Evolutionary conservation across 306 rosid species (phyloP), one percentile per base, ranked within the genome.

Genomic region (Cicer pinnatifidum): DNA sequence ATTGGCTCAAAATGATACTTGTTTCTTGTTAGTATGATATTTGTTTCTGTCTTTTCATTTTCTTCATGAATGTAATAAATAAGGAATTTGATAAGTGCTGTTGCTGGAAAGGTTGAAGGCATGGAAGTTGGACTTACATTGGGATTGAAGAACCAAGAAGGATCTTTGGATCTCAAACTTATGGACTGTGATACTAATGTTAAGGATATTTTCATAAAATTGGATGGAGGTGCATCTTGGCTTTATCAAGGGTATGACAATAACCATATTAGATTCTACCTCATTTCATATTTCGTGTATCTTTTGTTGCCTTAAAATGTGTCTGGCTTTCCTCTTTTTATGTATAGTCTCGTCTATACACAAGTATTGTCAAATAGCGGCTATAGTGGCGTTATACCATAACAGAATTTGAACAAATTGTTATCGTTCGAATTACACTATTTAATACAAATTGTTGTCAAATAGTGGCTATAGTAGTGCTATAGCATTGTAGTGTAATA

Each of bases 171-270:
- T 78, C 87, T 91, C 75, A 78, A 84, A 66, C 90, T 91, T 38
- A 45, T 69, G 81, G 88, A 87, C 28, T 83, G 88, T 73, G 85
- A 90, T 50, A 89, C 94, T 79, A 51, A 76, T 58, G 91, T 94
- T 62, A 69, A 87, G 68, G 89, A 87, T 20, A 91, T 94, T 70
- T 87, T 89, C 77, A 88, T 91, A 76, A 85, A 83, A 71, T 77
- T 94, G 82, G 97, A 91, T 75, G 97, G 95, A 64, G 98, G 98
- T 83, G 90, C 97, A 58, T 94, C 98, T 60, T 91, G 97, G 97
- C 89, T 91, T 78, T 93, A 93, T 85, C 98, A 91, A 89, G 97
- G 98, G 98, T 93, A 90, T 41, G 76, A 50, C 16, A 59, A 50
- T 15, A 41, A 67, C 35, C 59, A 61, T 80, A 11, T n/a, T 46